A percentile compares a stretch with the other conserved stretches of the same genome.
phyloP scores from a whole-genome alignment of 73 alveolate species.

The Paramecium sonneborni region DNA sequence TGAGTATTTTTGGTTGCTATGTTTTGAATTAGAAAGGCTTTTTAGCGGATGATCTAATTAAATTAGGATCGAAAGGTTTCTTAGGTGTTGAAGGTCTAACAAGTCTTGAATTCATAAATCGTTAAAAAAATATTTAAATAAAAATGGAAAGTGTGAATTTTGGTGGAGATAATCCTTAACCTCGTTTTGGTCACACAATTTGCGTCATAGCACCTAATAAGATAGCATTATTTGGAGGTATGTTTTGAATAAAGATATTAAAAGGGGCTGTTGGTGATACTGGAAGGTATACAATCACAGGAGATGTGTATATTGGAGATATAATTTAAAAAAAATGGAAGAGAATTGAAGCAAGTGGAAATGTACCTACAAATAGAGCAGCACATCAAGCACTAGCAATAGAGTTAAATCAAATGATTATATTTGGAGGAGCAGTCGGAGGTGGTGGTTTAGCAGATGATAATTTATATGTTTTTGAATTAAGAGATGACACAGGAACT shows the following conservation, averaged over 20 bases:
- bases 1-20: not conserved
- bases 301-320: slow-evolving; percentile 96
- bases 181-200: slow-evolving; percentile 98
- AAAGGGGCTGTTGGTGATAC: slow-evolving; percentile 93
- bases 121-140: not conserved
- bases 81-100: not conserved
- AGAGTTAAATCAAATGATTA: slow-evolving; percentile 78
- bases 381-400: slow-evolving; percentile 72
- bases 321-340: slow-evolving; percentile 75
- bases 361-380: slow-evolving; percentile 63
- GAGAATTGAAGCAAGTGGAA: slow-evolving; percentile 81
- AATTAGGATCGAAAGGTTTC: not conserved
- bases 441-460: slow-evolving; percentile 96
- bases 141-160: not conserved
- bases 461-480: slow-evolving; percentile 82
- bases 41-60: not conserved
- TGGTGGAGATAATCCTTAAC: slow-evolving; percentile 20
- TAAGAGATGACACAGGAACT: slow-evolving; percentile 86
- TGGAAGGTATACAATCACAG: slow-evolving; percentile 98
- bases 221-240: slow-evolving; percentile 84
- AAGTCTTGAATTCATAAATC: not conserved
- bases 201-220: slow-evolving; percentile 86
- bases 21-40: not conserved
- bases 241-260: not conserved
- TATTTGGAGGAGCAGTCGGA: slow-evolving; percentile 99